These are phyloP conservation scores for Aspergillus haitiensis DNA, from an alignment of 495 filamentous ascomycete species.

Conservation along the genomic window DNA sequence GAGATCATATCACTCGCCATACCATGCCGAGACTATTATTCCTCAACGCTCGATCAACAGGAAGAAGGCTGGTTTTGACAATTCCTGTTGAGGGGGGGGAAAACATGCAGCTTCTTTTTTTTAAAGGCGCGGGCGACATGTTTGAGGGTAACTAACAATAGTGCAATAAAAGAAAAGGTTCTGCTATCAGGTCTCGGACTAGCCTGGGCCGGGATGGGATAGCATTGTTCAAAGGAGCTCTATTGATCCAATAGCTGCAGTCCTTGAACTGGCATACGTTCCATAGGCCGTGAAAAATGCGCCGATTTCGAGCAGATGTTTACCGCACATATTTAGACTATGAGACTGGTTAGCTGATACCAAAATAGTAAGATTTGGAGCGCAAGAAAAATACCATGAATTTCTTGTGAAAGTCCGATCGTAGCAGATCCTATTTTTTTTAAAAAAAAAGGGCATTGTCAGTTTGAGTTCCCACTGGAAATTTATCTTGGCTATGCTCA, in stretches of 20 bases:
- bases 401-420: conserved; percentile 95
- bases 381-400: conserved; percentile 73
- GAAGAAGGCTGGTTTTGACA: too few relatives aligned
- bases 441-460: conserved; percentile 16
- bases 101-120: too few relatives aligned
- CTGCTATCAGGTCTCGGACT: too few relatives aligned
- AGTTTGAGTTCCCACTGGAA: conserved; percentile 16
- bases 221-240: too few relatives aligned
- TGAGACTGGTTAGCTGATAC: conserved; percentile 33
- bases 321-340: conserved; percentile 71
- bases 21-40: too few relatives aligned
- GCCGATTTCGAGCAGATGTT: not conserved
- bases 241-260: not conserved
- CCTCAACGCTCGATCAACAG: too few relatives aligned
- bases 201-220: too few relatives aligned
- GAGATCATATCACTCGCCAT: too few relatives aligned
- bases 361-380: conserved; percentile 5
- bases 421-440: conserved; percentile 69
- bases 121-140: too few relatives aligned
- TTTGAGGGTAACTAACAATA: too few relatives aligned
- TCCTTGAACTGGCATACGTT: not conserved
- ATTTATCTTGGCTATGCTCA: conserved; percentile 36
- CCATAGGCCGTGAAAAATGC: not conserved
- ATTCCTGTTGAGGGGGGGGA: too few relatives aligned
- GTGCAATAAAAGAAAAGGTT: too few relatives aligned